These are phyloP conservation scores for Phytophthora chlamydospora DNA, from an alignment of 352 stramenopile genomes.

Conservation along the genomic window DNA sequence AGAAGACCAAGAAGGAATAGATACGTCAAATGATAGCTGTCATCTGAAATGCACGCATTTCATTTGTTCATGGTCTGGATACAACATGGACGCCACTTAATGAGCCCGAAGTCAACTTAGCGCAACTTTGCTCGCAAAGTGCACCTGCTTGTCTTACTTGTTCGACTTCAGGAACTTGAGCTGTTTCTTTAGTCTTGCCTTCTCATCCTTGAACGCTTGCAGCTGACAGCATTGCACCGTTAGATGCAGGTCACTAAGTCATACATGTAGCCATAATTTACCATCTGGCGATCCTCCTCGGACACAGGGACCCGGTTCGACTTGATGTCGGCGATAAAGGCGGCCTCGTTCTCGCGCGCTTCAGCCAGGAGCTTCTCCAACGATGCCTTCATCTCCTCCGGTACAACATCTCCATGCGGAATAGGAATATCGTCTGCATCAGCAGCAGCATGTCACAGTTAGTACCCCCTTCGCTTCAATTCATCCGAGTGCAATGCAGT, in stretches of 20 bases:
- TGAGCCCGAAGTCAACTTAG: conserved; percentile 4
- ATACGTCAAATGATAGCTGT: conserved; percentile 14
- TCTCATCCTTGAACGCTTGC: conserved; percentile 88
- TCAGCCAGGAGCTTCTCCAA: conserved; percentile 78
- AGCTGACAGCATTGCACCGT: conserved; percentile 43
- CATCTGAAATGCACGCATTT: conserved; percentile 16
- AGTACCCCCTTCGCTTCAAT: neutral
- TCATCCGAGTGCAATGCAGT: conserved; percentile 8
- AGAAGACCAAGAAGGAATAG: conserved; percentile 53
- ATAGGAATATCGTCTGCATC: conserved; percentile 54
- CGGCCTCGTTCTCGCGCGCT: conserved; percentile 81
- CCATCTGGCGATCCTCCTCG: conserved; percentile 83
- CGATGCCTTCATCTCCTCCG: conserved; percentile 71
- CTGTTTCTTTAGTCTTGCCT: conserved; percentile 84
- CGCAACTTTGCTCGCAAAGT: conserved; percentile 8
- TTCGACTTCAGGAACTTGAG: conserved; percentile 76
- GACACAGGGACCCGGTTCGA: conserved; percentile 47
- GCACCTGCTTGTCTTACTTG: conserved; percentile 45
- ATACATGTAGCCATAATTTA: conserved; percentile 23
- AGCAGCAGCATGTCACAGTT: conserved; percentile 6
- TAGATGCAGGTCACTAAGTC: neutral
- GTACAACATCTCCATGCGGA: conserved; percentile 57
- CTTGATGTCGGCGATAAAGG: conserved; percentile 82
- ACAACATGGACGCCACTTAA: conserved; percentile 5
- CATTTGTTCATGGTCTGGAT: conserved; percentile 17